A percentile compares a stretch with the other conserved stretches of the same genome.
phyloP scores from a whole-genome alignment of 208 protist species.

The Trypanosomatidae sp. region DNA sequence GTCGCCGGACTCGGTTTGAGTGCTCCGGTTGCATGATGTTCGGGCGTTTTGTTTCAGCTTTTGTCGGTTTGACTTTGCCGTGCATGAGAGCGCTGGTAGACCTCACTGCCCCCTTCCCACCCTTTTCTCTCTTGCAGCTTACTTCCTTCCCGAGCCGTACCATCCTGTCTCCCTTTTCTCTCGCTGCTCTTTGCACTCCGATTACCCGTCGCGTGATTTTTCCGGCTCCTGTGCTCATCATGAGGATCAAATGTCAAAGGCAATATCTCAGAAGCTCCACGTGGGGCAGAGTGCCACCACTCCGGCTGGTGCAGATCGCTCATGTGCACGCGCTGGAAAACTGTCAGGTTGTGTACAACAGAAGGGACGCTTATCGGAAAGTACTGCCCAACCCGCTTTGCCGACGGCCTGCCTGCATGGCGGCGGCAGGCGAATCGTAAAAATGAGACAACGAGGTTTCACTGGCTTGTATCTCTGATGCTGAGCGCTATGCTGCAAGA shows the following conservation, averaged over 20 bases:
- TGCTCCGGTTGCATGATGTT: not conserved
- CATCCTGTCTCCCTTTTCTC: not conserved
- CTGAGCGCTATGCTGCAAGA: conserved; percentile 89
- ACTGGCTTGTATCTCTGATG: conserved; percentile 86
- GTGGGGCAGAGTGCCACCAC: not conserved
- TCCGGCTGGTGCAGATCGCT: not conserved
- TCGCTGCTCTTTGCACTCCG: not conserved
- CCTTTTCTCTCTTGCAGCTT: not conserved
- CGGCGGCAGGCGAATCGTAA: not conserved
- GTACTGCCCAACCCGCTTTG: not conserved
- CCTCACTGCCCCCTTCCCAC: not conserved
- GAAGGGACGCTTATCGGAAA: not conserved
- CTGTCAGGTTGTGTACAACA: not conserved
- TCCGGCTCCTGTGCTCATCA: no score
- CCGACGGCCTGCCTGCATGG: not conserved
- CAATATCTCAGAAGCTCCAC: not conserved
- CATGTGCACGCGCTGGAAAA: conserved; percentile 11
- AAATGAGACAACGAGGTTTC: conserved; percentile 64
- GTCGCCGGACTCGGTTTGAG: no score
- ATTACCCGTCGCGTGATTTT: not conserved
- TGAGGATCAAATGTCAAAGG: not conserved
- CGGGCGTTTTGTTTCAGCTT: not conserved
- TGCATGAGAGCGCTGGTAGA: not conserved
- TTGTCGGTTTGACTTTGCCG: not conserved
- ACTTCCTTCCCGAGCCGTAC: not conserved